Evolutionary conservation across 371 early-diverging fungal genomes (phyloP).

Genomic region (Polyrhizophydium stewartii): DNA sequence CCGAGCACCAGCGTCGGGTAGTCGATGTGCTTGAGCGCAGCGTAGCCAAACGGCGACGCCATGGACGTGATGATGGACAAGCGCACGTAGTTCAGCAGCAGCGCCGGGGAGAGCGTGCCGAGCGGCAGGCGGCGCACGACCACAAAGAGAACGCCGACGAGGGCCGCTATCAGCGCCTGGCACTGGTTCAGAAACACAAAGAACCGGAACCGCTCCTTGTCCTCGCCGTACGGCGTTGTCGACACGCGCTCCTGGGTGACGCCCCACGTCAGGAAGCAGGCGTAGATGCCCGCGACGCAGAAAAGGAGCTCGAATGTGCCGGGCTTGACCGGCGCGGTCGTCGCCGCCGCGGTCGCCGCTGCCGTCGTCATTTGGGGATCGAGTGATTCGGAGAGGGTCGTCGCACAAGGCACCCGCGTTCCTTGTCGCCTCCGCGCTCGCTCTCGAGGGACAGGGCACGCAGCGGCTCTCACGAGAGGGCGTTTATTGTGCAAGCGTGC

Average conservation of each 20-base stretch:
- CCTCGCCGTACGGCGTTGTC: constrained; percentile 70
- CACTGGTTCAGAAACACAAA: constrained; percentile 85
- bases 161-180: constrained; percentile 74
- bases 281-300: constrained; percentile 86
- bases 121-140: constrained; percentile 24
- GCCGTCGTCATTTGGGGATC: no score
- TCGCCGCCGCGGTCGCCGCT: no score
- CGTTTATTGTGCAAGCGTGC: no score
- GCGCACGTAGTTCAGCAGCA: constrained; percentile 57
- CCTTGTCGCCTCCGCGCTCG: no score
- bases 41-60: constrained; percentile 93
- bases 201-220: constrained; percentile 63
- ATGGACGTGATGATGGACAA: constrained; percentile 71
- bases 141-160: constrained; percentile 72
- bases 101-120: constrained; percentile 29
- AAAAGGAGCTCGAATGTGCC: constrained; percentile 32
- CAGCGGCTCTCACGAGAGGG: no score
- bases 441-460: no score
- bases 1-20: constrained; percentile 97
- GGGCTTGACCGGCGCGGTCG: neutral
- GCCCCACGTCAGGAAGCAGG: constrained; percentile 94
- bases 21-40: constrained; percentile 87
- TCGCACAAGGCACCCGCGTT: no score
- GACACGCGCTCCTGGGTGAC: constrained; percentile 89
- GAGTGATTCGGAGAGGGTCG: no score